phyloP scores from a whole-genome alignment of 352 stramenopile genomes.

The Globisporangium camurandrum region DNA sequence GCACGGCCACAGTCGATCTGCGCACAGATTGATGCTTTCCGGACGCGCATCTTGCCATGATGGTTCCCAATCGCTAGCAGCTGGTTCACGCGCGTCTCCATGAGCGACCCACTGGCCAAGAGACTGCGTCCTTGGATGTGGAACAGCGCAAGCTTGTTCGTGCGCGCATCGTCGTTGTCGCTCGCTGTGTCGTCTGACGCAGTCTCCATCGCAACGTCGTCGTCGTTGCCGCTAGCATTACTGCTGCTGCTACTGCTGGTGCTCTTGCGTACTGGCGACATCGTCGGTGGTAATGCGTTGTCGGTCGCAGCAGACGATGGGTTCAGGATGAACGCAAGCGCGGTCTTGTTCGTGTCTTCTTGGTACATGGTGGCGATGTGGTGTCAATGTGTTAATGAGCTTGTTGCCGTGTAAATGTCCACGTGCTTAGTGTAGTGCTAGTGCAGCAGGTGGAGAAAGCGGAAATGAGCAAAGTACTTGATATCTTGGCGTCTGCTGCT shows the following conservation, averaged over 20 bases:
- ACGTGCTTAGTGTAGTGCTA: conserved; percentile 30
- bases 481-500: not conserved
- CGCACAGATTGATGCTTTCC: conserved; percentile 53
- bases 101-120: conserved; percentile 35
- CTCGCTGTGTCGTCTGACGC: conserved; percentile 19
- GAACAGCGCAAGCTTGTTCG: conserved; percentile 24
- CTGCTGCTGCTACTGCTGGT: conserved; percentile 2
- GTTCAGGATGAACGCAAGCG: conserved; percentile 71
- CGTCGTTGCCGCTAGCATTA: no score
- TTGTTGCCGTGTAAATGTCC: conserved; percentile 3
- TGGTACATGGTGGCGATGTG: conserved; percentile 18
- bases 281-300: conserved; percentile 9
- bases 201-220: conserved; percentile 16
- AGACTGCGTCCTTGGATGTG: conserved; percentile 44
- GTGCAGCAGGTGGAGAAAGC: conserved; percentile 9
- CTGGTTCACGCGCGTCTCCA: conserved; percentile 51
- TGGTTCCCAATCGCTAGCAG: conserved; percentile 47
- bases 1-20: conserved; percentile 41
- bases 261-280: conserved; percentile 44
- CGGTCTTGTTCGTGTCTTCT: conserved; percentile 47
- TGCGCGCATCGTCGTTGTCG: conserved; percentile 29
- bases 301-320: conserved; percentile 21
- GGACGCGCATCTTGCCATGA: conserved; percentile 62
- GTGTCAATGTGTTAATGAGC: not conserved
- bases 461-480: not conserved